A percentile compares a stretch with the other conserved stretches of the same genome.
Evolutionary conservation across 1,284 basidiomycete species (phyloP).

Genomic region (Cryptococcus sp.): DNA sequence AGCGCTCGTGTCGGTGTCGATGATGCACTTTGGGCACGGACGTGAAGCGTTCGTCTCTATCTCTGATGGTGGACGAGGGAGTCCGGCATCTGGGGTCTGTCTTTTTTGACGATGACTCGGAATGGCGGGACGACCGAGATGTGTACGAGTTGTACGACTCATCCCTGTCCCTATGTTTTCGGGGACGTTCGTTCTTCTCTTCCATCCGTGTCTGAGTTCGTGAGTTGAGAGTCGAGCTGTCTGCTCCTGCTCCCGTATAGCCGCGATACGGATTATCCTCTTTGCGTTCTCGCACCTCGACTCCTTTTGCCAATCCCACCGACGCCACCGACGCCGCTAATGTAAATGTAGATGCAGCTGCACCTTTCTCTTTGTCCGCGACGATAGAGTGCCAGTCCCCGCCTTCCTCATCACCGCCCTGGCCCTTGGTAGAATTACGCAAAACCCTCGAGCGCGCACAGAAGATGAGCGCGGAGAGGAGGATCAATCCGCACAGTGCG

Average conservation of each 20-base stretch:
- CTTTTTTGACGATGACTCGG: too few species aligned
- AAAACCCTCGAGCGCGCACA: slow-evolving; percentile 18
- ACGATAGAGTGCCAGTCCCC: neutral
- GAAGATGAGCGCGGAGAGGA: slow-evolving; percentile 21
- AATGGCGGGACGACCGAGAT: too few species aligned
- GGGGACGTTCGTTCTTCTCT: neutral
- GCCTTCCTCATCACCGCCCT: slow-evolving; percentile 15
- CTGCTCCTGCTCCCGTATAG: neutral
- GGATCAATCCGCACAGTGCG: slow-evolving; percentile 23
- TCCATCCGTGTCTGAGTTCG: neutral
- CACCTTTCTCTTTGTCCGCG: neutral
- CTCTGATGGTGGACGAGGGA: too few species aligned
- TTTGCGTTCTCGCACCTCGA: slow-evolving; percentile 11
- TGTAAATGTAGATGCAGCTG: too few species aligned
- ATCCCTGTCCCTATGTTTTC: neutral
- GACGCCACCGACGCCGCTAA: too few species aligned
- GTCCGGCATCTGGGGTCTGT: too few species aligned
- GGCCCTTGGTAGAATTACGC: slow-evolving; percentile 7
- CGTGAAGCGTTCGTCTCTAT: too few species aligned
- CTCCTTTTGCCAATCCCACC: neutral
- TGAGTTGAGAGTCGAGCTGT: too few species aligned
- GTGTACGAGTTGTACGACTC: too few species aligned
- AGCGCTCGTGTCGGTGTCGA: too few species aligned
- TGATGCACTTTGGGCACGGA: too few species aligned
- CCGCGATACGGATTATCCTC: slow-evolving; percentile 3